Percentiles rank a stretch among this genome's conserved stretches.
Conservation (phyloP, 495 filamentous ascomycete genomes). For the Umbilicaria muhlenbergii region DNA sequence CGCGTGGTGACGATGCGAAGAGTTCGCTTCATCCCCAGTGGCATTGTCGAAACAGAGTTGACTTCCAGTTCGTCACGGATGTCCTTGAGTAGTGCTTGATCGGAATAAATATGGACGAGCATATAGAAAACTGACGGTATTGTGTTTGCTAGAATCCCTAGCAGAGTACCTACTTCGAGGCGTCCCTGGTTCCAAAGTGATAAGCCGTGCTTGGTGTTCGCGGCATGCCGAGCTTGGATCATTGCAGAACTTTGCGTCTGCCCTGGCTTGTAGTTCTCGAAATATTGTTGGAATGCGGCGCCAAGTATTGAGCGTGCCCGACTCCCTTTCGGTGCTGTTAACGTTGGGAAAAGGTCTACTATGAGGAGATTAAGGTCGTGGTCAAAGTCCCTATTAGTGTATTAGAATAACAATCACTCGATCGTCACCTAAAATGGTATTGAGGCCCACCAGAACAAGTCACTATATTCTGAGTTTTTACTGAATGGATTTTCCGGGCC, state of each 20-base stretch:
- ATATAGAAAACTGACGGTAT: conserved; percentile 33
- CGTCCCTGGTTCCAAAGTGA: conserved; percentile 7
- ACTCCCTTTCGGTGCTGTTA: neutral
- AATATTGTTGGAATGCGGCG: neutral
- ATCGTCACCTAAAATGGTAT: neutral
- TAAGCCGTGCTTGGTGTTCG: conserved; percentile 4
- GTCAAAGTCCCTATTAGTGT: conserved; percentile 1
- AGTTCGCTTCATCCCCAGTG: neutral
- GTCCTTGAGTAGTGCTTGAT: conserved; percentile 22
- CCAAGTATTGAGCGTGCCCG: neutral
- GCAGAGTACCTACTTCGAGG: conserved; percentile 23
- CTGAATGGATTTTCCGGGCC: neutral
- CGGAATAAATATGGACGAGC: conserved; percentile 25
- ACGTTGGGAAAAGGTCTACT: neutral
- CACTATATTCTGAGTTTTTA: neutral
- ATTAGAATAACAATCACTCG: neutral
- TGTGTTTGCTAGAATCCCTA: conserved; percentile 33
- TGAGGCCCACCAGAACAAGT: neutral
- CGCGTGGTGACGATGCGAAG: conserved; percentile 7
- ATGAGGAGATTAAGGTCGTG: conserved; percentile 1
- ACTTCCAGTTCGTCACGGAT: conserved; percentile 22
- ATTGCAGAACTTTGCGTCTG: conserved; percentile 3
- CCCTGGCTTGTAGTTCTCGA: neutral
- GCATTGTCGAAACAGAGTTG: neutral
- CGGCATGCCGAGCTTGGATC: conserved; percentile 3